Evolutionary conservation across 1,284 basidiomycete genomes (phyloP).

Genomic region (Quambalaria eucalypti): DNA sequence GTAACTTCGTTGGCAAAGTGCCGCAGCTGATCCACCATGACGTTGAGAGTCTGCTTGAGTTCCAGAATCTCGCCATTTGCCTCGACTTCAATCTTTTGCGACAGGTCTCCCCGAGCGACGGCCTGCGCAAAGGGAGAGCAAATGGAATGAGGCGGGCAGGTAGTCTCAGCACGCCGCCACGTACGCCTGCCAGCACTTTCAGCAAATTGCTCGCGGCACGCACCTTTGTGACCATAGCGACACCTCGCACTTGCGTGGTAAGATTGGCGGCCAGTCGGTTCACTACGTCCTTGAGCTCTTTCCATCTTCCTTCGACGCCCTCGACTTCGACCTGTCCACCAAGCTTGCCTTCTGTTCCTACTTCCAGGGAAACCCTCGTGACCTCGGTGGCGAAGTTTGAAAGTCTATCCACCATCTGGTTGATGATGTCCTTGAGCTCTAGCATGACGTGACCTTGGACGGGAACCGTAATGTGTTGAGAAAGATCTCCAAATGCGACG

Average conservation of each 20-base stretch:
- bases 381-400: constrained; percentile 89
- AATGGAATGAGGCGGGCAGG: not conserved
- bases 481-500: constrained; percentile 84
- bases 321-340: constrained; percentile 47
- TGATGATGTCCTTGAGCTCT: constrained; percentile 95
- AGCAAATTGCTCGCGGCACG: not conserved
- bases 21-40: constrained; percentile 83
- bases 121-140: constrained; percentile 52
- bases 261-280: constrained; percentile 51
- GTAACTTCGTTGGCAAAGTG: constrained; percentile 90
- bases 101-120: constrained; percentile 87
- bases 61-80: constrained; percentile 93
- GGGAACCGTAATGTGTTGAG: constrained; percentile 89
- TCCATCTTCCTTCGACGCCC: constrained; percentile 47
- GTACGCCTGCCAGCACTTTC: not conserved
- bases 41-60: constrained; percentile 94
- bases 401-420: constrained; percentile 79
- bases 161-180: not conserved
- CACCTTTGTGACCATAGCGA: constrained; percentile 82
- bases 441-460: constrained; percentile 96
- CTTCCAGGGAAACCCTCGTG: constrained; percentile 83
- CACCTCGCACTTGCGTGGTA: constrained; percentile 86
- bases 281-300: constrained; percentile 47
- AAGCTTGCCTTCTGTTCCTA: constrained; percentile 49
- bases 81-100: constrained; percentile 91